Percentiles rank a stretch among this genome's conserved stretches.
These are phyloP conservation scores for Chaetoceros tenuissimus DNA, from an alignment of 108 stramenopile genomes.

Conservation along the genomic window DNA sequence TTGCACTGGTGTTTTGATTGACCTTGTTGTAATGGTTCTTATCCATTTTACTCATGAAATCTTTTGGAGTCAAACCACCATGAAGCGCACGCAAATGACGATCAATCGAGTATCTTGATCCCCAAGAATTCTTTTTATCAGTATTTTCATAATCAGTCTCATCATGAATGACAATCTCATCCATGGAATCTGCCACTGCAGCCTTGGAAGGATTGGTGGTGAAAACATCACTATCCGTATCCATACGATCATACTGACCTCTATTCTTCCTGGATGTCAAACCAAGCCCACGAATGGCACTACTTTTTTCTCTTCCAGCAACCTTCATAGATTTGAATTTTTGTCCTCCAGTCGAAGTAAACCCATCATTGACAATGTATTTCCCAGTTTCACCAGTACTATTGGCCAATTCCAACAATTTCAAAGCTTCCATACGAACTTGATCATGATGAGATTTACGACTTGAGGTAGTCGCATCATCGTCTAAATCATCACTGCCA, in stretches of 20 bases:
- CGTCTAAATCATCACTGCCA: background rate
- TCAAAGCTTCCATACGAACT: conserved; percentile 9
- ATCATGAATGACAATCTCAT: background rate
- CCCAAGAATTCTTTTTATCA: conserved; percentile 21
- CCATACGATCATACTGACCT: background rate
- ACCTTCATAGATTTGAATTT: background rate
- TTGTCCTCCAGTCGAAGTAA: background rate
- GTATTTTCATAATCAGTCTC: background rate
- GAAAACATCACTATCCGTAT: background rate
- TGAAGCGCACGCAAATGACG: conserved; percentile 35
- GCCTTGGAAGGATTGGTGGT: background rate
- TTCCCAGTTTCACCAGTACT: background rate
- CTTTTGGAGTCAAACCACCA: conserved; percentile 17
- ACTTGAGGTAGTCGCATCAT: background rate
- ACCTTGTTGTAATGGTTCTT: conserved; percentile 1
- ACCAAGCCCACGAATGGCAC: background rate
- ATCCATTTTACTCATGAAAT: conserved; percentile 22
- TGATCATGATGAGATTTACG: background rate
- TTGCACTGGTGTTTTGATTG: conserved; percentile 7
- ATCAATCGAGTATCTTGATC: conserved; percentile 52
- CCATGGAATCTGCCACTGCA: background rate
- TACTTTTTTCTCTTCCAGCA: background rate
- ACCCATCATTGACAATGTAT: background rate
- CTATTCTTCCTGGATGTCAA: background rate
- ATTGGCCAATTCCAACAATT: conserved; percentile 10